A percentile compares a stretch with the other conserved stretches of the same genome.
Evolutionary conservation across 257 asterid genomes (phyloP).

Genomic region (Capsicum rhomboideum): DNA sequence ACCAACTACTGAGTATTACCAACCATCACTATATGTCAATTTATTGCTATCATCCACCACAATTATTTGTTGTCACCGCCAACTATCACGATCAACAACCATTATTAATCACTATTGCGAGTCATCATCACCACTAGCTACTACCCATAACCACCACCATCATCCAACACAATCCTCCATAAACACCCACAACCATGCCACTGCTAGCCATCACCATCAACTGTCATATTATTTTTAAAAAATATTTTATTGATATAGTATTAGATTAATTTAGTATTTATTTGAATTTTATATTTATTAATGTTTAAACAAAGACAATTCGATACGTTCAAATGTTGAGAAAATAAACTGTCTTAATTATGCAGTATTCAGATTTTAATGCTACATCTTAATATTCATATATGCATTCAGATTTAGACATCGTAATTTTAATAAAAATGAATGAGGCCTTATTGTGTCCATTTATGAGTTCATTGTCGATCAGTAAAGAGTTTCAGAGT

Average conservation of each 20-base stretch:
- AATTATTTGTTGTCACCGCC: neutral
- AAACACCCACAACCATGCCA: neutral
- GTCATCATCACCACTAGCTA: neutral
- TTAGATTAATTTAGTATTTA: neutral
- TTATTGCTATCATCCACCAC: neutral
- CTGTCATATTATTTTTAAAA: neutral
- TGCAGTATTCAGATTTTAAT: neutral
- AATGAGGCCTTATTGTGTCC: neutral
- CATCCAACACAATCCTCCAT: neutral
- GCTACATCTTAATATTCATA: neutral
- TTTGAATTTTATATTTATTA: neutral
- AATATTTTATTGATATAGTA: neutral
- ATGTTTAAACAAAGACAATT: neutral
- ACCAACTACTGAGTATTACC: neutral
- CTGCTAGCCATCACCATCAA: neutral
- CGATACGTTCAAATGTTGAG: neutral
- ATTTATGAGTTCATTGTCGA: neutral
- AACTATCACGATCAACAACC: neutral
- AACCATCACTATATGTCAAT: neutral
- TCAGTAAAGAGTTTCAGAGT: neutral
- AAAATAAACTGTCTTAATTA: neutral
- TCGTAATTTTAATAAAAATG: neutral
- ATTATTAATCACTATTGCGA: neutral
- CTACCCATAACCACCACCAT: neutral
- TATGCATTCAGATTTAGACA: neutral